Percentiles rank a stretch among this genome's conserved stretches.
Evolutionary conservation across 768 basidiomycete species (phyloP).

Genomic region (Lactarius akahatsu): DNA sequence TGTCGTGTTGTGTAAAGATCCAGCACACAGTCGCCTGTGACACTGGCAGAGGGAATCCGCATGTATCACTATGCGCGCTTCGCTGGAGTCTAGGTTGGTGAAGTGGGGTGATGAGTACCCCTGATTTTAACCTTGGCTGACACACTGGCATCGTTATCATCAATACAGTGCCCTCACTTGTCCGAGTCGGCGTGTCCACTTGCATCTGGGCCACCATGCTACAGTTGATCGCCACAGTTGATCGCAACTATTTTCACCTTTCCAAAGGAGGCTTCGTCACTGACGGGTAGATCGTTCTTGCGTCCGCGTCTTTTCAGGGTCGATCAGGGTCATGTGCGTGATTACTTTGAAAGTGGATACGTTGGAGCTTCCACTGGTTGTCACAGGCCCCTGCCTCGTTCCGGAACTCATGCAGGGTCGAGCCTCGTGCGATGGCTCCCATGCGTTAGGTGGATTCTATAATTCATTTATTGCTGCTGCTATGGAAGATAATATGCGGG

Average conservation of each 20-base stretch:
- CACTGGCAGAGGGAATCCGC: not conserved
- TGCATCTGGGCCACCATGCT: not conserved
- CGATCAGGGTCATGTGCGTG: not conserved
- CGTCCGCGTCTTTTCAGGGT: not conserved
- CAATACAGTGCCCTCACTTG: not conserved
- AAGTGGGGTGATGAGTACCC: not conserved
- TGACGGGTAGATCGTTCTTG: not conserved
- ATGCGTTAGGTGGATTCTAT: not conserved
- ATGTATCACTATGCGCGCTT: not conserved
- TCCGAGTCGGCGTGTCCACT: not conserved
- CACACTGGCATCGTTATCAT: not conserved
- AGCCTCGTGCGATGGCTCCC: not conserved
- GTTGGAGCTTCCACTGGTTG: not conserved
- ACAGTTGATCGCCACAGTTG: not conserved
- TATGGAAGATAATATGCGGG: constrained; percentile 20
- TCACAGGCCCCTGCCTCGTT: not conserved
- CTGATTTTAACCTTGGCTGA: not conserved
- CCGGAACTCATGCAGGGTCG: not conserved
- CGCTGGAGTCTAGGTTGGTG: constrained; percentile 5
- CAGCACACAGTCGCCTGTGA: not conserved
- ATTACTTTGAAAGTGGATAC: not conserved
- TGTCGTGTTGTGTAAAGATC: not conserved
- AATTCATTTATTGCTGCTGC: constrained; percentile 18
- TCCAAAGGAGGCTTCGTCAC: not conserved
- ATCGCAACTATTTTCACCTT: not conserved